Base-by-base conservation (phyloP, 192 early-diverging fungal genomes). In the Coemansia sp. region DNA sequence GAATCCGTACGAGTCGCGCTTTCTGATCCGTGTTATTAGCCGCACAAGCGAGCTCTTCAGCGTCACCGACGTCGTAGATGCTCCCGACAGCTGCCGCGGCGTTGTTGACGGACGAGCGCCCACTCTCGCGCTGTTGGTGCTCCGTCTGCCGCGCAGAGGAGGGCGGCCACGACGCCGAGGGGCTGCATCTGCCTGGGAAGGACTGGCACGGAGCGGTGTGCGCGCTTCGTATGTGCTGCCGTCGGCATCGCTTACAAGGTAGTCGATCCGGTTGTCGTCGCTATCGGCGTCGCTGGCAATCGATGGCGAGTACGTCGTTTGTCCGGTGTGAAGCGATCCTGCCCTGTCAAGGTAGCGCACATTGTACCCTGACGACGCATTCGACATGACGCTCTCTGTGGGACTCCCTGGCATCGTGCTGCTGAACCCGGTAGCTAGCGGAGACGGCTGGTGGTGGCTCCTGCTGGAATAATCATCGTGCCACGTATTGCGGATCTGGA, bases 1-100 rank as follows among this genome's bases (percentile, higher is more conserved):
- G 59, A 95, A 89, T 0, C 88, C 92, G 74, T 97, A 97, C 0
- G 78, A 83, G 69, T 97, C 94, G 54, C 84, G 86, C 86, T 86
- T 88, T 53, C 84, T 77, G 56, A 93, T 84, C 29, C 78, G 82
- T 33, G 84, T 83, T 42, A 90, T 61, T 20, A 90, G 65, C 55
- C 89, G 89, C 50, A 68, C 55, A 27, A 88, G 82, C 30, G 87
- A 79, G 22, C 84, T 78, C 40, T 84, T 85, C 30, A 93, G 74
- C 57, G 78, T 68, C 59, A 74, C 69, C 8, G 78, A 71, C 14
- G 78, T 81, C 2, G 64, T 67, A 23, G 57, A 19, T 17, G 52
- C 10, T 25, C 57, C 58, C 5, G 20, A 31, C 23, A 58, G 60
- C 61, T 48, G 44, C 7, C 63, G 74, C 44, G 57, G 7, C 14